Evolutionary conservation across 129 eudicot genomes (phyloP), one percentile per base, ranked within the genome.

Genomic region (Flaveria robusta): DNA sequence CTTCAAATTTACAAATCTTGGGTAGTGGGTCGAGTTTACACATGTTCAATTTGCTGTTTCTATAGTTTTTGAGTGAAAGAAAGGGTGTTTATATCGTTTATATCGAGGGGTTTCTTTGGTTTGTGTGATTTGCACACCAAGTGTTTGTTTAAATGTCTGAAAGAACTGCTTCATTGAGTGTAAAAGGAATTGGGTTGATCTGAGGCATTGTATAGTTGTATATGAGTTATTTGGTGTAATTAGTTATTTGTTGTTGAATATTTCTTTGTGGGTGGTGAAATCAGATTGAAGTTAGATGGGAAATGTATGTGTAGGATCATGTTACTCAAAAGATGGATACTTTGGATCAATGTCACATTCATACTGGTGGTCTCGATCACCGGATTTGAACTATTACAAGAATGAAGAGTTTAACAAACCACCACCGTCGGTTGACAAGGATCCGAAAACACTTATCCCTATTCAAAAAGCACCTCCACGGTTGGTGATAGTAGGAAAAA

Each of bases 261-360:
- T 29, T 60, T 34, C 4, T 46, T 34, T 24, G 42, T 42, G 43
- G 60, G 45, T 45, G 8, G 64, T 54, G 18, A 6, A 19, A 24
- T 66, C 24, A 39, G 19, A 46, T 70, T 37, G 31, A 52, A 71
- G 1, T 66, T 39, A 20, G 16, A 75, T 91, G 97, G 97, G 97
- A 59, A 87, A 89, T 74, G 84, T 79, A 59, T 80, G 97, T 75
- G 86, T 87, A 54, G 82, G 84, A 52, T 70, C 84, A 29, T 80
- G 91, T 79, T 76, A 75, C 82, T 63, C 62, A 52, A 27, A 86
- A 76, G 85, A 79, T 74, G 90, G 88, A 42, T 70, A 76, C 26
- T 81, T 86, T 39, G 79, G 73, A 12, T 71, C 87, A 10, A 56
- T 88, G 18, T 72, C 90, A 12, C 46, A 81, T 52, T 46, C 84